Evolutionary conservation across 2,329 filamentous ascomycete genomes (phyloP).

Genomic region (Lecanicillium sp.): DNA sequence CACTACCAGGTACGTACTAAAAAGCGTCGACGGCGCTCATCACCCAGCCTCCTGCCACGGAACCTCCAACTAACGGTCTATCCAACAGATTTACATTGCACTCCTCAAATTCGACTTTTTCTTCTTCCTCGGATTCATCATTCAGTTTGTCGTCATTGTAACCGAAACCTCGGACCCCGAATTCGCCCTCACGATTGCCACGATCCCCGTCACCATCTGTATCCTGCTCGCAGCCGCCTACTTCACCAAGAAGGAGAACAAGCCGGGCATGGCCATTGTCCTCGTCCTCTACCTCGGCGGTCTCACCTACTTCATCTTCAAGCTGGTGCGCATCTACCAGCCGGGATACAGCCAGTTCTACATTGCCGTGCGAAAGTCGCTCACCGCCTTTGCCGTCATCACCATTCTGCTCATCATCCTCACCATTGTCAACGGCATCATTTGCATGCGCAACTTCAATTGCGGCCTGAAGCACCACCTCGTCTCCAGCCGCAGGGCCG

Average conservation of each 20-base stretch:
- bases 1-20: conserved; percentile 72
- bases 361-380: conserved; percentile 68
- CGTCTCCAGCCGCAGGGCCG: conserved; percentile 36
- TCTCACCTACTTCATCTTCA: conserved; percentile 95
- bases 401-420: conserved; percentile 82
- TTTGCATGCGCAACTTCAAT: conserved; percentile 87
- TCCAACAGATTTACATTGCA: conserved; percentile 81
- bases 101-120: conserved; percentile 99
- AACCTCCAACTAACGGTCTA: conserved; percentile 15
- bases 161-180: conserved; percentile 61
- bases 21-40: too few relatives aligned
- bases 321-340: conserved; percentile 92
- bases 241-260: conserved; percentile 79
- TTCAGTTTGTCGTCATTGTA: conserved; percentile 95
- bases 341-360: conserved; percentile 54
- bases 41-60: too few relatives aligned
- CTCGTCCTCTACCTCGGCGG: conserved; percentile 85
- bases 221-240: conserved; percentile 80
- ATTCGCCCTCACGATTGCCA: conserved; percentile 78
- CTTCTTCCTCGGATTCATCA: conserved; percentile 98
- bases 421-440: conserved; percentile 78
- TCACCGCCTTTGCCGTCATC: conserved; percentile 91
- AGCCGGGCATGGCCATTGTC: conserved; percentile 65
- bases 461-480: conserved; percentile 85
- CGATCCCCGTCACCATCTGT: conserved; percentile 82